phyloP scores from a whole-genome alignment of 257 asterid species.

The Lantana camara region DNA sequence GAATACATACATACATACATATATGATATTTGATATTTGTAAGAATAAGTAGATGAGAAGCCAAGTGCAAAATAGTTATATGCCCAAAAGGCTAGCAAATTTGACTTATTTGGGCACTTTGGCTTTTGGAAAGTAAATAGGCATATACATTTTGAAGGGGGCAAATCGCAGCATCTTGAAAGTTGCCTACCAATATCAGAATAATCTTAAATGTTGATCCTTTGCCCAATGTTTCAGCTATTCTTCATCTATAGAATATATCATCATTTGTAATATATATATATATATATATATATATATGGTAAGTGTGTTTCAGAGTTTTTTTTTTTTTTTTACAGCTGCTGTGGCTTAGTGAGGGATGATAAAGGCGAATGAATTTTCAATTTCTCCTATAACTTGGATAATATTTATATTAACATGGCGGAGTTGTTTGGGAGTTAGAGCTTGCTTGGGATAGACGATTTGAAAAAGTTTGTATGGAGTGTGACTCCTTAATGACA shows the following conservation, averaged over 20 bases:
- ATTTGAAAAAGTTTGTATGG: no score
- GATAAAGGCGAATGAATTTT: no score
- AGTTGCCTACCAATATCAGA: constrained; percentile 9
- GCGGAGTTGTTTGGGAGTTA: no score
- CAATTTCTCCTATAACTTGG: no score
- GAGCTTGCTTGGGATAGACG: no score
- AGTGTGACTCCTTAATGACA: no score
- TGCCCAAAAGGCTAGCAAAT: constrained; percentile 22
- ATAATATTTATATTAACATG: no score
- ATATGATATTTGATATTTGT: not conserved
- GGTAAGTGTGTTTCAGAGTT: no score
- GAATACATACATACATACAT: not conserved
- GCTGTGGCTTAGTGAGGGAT: no score
- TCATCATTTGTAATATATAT: not conserved
- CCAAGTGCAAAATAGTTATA: constrained; percentile 17
- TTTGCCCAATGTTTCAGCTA: constrained; percentile 63
- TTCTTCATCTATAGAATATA: constrained; percentile 16
- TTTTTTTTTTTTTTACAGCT: no score
- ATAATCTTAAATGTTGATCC: constrained; percentile 46
- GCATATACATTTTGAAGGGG: constrained; percentile 24
- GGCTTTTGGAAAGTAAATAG: constrained; percentile 53
- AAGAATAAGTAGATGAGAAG: constrained; percentile 39
- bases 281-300: no score
- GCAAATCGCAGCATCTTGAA: constrained; percentile 34
- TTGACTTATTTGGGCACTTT: constrained; percentile 58